Conservation (phyloP, 768 basidiomycete species). For the Leccinum broughii region DNA sequence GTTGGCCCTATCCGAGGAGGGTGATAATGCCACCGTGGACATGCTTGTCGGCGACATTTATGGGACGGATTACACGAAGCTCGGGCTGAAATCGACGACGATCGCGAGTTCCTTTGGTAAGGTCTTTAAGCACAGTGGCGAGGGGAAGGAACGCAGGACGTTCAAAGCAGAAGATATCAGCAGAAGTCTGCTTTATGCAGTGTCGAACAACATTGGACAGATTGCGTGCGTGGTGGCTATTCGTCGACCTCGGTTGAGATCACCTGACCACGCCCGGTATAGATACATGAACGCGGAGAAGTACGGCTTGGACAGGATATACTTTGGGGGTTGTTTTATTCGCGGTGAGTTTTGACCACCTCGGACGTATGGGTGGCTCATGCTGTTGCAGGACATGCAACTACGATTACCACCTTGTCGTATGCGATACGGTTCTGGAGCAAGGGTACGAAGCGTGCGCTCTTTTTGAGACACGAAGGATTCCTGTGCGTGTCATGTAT, state of each 20-base stretch:
- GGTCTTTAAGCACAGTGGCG: conserved; percentile 86
- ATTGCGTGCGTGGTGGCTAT: conserved; percentile 79
- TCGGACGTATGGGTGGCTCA: conserved; percentile 1
- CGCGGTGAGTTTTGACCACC: conserved; percentile 60
- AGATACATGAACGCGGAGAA: conserved; percentile 99
- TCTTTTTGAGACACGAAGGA: conserved; percentile 97
- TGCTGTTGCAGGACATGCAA: conserved; percentile 74
- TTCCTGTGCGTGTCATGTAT: conserved; percentile 71
- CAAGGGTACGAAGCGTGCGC: conserved; percentile 92
- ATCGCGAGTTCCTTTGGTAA: conserved; percentile 99
- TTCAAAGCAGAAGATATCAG: conserved; percentile 94
- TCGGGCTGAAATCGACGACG: conserved; percentile 96
- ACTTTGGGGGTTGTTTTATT: conserved; percentile 99
- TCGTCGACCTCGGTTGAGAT: neutral
- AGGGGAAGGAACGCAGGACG: conserved; percentile 51
- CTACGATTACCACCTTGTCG: conserved; percentile 95
- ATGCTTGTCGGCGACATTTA: conserved; percentile 99
- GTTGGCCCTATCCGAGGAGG: conserved; percentile 89
- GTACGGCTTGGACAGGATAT: conserved; percentile 93
- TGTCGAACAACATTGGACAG: conserved; percentile 99
- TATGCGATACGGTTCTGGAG: conserved; percentile 99
- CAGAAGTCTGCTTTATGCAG: conserved; percentile 89
- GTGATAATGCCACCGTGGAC: conserved; percentile 92
- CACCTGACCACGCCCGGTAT: conserved; percentile 17
- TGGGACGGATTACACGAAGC: conserved; percentile 92